A percentile compares a stretch with the other conserved stretches of the same genome.
phyloP scores from a whole-genome alignment of 75 land plant genomes.

The Cunninghamia lanceolata region DNA sequence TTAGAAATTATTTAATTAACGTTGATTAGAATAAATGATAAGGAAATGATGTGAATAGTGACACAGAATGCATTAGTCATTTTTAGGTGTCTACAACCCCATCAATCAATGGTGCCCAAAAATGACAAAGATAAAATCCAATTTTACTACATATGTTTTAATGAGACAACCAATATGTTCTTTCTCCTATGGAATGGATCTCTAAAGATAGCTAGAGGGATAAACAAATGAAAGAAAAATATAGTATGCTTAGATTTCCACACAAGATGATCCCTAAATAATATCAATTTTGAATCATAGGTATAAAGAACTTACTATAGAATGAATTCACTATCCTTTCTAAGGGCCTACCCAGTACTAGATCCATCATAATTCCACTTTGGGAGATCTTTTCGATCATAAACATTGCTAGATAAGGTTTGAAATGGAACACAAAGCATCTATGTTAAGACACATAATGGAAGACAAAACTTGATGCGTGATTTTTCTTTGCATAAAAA shows the following conservation, averaged over 20 bases:
- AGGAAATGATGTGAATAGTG: too few relatives aligned
- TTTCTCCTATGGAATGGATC: constrained; percentile 94
- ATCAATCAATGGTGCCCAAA: neutral
- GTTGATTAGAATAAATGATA: too few relatives aligned
- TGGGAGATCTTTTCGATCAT: constrained; percentile 62
- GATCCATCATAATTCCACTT: constrained; percentile 98
- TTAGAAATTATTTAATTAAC: too few relatives aligned
- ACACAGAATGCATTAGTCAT: too few relatives aligned
- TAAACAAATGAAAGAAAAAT: constrained; percentile 7
- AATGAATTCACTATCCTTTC: constrained; percentile 90
- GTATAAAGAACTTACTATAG: constrained; percentile 39
- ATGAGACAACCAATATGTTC: constrained; percentile 59
- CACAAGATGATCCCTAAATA: neutral
- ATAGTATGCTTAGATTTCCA: neutral
- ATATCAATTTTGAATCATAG: neutral
- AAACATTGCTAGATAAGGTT: constrained; percentile 64
- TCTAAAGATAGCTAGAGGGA: constrained; percentile 90
- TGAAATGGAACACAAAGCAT: constrained; percentile 14
- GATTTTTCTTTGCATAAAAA: neutral
- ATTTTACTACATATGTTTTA: neutral
- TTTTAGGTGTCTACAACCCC: too few relatives aligned
- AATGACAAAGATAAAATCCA: neutral
- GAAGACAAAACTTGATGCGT: neutral
- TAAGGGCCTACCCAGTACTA: constrained; percentile 90
- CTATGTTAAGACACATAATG: neutral